phyloP scores from a whole-genome alignment of 2,329 filamentous ascomycete species.

The Aspergillus ibericus region DNA sequence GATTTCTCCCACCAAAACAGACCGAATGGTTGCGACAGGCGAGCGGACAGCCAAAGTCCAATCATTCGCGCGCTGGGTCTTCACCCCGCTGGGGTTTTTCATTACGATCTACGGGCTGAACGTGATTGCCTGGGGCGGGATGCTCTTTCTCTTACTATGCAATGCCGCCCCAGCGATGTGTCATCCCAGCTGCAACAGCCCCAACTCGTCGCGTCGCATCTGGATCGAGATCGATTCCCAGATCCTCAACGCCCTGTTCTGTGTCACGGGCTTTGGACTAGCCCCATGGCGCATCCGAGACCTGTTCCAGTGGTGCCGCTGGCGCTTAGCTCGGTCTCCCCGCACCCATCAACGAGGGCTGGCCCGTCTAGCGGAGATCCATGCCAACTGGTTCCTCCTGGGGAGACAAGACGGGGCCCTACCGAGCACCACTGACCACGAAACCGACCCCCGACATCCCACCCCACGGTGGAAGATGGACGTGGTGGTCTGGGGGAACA shows the following conservation, averaged over 20 bases:
- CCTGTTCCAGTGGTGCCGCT: slow-evolving; percentile 50
- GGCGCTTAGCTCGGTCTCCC: too few relatives aligned
- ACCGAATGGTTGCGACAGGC: neutral
- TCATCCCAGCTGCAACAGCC: slow-evolving; percentile 49
- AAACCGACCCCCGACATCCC: too few relatives aligned
- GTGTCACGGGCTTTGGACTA: slow-evolving; percentile 80
- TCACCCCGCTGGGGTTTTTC: slow-evolving; percentile 73
- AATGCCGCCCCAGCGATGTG: slow-evolving; percentile 58
- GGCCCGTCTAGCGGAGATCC: too few relatives aligned
- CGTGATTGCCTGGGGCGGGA: slow-evolving; percentile 84
- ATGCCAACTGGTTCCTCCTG: too few relatives aligned
- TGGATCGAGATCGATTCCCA: slow-evolving; percentile 88
- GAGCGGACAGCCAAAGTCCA: too few relatives aligned
- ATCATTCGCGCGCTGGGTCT: slow-evolving; percentile 54
- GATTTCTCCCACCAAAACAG: too few relatives aligned
- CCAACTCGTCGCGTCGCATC: slow-evolving; percentile 65
- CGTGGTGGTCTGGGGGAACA: neutral
- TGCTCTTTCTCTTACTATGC: slow-evolving; percentile 82
- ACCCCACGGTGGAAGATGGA: neutral
- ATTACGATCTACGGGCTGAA: slow-evolving; percentile 79
- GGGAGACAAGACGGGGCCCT: too few relatives aligned
- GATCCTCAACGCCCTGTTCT: slow-evolving; percentile 81
- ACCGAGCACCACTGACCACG: too few relatives aligned
- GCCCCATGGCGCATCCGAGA: slow-evolving; percentile 84
- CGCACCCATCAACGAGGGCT: too few relatives aligned